Evolutionary conservation across 2,329 filamentous ascomycete genomes (phyloP).

Genomic region (Zymoseptoria ardabiliae): DNA sequence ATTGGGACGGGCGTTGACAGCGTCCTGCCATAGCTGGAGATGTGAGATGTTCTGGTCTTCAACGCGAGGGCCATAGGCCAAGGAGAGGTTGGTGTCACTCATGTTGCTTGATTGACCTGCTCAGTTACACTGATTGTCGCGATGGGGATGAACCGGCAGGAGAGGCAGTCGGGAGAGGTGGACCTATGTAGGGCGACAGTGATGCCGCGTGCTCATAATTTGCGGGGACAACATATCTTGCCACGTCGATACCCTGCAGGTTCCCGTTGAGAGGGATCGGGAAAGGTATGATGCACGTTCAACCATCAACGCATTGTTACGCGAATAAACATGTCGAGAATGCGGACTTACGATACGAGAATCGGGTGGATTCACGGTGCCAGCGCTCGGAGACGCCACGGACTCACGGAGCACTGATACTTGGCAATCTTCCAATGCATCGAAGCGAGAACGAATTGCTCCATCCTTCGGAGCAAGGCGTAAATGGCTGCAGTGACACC

Average conservation of each 20-base stretch:
- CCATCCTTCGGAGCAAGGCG: not conserved
- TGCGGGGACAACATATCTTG: conserved; percentile 3
- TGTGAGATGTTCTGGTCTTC: conserved; percentile 22
- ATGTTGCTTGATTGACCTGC: conserved; percentile 15
- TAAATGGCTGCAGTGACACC: not conserved
- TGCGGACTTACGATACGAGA: too few relatives aligned
- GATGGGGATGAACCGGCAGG: conserved; percentile 9
- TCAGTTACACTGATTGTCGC: conserved; percentile 1
- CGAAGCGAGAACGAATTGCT: not conserved
- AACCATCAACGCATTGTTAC: not conserved
- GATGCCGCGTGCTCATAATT: conserved; percentile 12
- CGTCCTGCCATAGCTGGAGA: conserved; percentile 27
- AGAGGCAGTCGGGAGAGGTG: conserved; percentile 10
- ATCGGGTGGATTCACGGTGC: too few relatives aligned
- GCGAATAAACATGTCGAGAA: not conserved
- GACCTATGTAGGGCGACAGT: conserved; percentile 13
- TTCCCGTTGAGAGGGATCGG: conserved; percentile 6
- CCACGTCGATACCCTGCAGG: conserved; percentile 10
- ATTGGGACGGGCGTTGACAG: conserved; percentile 24
- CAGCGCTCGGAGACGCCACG: too few relatives aligned
- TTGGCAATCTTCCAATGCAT: not conserved
- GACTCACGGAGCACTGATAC: not conserved
- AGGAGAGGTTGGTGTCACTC: conserved; percentile 18
- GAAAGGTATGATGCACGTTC: conserved; percentile 3
- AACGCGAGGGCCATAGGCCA: conserved; percentile 22